Base-by-base conservation (phyloP, 1,139 yeast species). In the Petasospora fabianii region DNA sequence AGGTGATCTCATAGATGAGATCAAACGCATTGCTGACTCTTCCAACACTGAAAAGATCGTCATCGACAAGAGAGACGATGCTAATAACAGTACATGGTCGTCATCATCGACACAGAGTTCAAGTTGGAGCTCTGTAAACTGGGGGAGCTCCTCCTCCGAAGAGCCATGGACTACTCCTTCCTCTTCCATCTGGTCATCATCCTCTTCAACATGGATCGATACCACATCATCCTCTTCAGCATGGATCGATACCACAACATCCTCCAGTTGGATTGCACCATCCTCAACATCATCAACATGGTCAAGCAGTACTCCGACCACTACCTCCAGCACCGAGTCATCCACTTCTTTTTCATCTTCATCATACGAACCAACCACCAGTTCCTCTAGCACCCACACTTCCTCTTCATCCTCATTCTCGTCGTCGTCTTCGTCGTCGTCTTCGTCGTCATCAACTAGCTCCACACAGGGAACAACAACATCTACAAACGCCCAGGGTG, bases 401-500 rank as follows among this genome's bases (percentile, higher is more conserved):
- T n/a, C n/a, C 24, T 27, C 26, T 14, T 19, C 31, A n/a, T 33
- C 13, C 3, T 35, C 33, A 13, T 29, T 32, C 22, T 20, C 36
- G 13, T 33, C 36, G 4, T 33, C 36, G 10, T 26, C 36, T 18
- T 26, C 18, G n/a, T 32, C 30, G 16, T 17, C 35, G 6, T 13
- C 30, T n/a, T 9, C 20, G 10, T 14, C 22, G 8, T n/a, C 32
- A 21, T 28, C 36, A 14, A 26, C 34, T 14, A 35, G 47, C 4
- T 14, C 32, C 14, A 17, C 35, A 15, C 30, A 13, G 4, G 35
- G 31, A 13, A 31, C 49, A 21, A 32, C 53, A 6, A 62, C 66
- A 2, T 51, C 59, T 24, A 50, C 55, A 8, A 49, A 58, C 28
- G 16, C 10, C 9, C 48, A 53, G 27, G 66, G 65, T 14, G 47